These are phyloP conservation scores for Byssochlamys sp. DNA, from an alignment of 2,329 filamentous ascomycete species.

Conservation along the genomic window DNA sequence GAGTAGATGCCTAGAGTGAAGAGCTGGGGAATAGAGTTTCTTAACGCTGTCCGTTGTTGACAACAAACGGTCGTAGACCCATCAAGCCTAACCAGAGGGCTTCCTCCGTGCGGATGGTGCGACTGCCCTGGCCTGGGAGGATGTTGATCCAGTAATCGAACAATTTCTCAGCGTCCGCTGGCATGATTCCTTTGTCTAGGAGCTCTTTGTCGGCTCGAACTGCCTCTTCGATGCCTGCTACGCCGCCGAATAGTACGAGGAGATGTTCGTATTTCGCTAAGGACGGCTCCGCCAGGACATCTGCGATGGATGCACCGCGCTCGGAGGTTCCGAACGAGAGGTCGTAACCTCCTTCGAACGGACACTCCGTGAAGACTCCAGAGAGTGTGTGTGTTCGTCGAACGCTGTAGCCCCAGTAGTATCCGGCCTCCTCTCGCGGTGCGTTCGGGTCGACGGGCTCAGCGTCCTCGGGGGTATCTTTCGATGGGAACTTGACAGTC, in stretches of 20 bases:
- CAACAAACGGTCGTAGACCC: constrained; percentile 51
- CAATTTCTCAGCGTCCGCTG: constrained; percentile 55
- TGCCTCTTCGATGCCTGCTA: constrained; percentile 68
- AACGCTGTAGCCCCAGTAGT: constrained; percentile 77
- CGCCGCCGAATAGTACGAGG: constrained; percentile 70
- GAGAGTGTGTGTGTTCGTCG: constrained; percentile 59
- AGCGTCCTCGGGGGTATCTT: constrained; percentile 32
- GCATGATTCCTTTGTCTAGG: constrained; percentile 52
- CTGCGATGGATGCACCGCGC: constrained; percentile 48
- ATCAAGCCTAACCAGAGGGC: constrained; percentile 68
- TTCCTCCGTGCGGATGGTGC: constrained; percentile 76
- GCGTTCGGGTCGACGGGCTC: constrained; percentile 57
- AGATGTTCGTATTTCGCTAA: constrained; percentile 52
- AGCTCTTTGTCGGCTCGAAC: constrained; percentile 54
- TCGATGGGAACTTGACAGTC: constrained; percentile 56
- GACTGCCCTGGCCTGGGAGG: constrained; percentile 67
- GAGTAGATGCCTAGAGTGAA: too few species aligned
- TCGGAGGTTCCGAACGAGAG: constrained; percentile 76
- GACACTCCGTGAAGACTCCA: constrained; percentile 65
- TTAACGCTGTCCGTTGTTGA: constrained; percentile 11
- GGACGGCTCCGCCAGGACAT: constrained; percentile 36
- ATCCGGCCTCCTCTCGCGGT: constrained; percentile 66
- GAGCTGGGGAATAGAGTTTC: background rate
- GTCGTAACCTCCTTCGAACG: constrained; percentile 70
- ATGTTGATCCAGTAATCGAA: constrained; percentile 83